A percentile compares a stretch with the other conserved stretches of the same genome.
phyloP scores from a whole-genome alignment of 257 asterid genomes.

The Solanum pimpinellifolium region DNA sequence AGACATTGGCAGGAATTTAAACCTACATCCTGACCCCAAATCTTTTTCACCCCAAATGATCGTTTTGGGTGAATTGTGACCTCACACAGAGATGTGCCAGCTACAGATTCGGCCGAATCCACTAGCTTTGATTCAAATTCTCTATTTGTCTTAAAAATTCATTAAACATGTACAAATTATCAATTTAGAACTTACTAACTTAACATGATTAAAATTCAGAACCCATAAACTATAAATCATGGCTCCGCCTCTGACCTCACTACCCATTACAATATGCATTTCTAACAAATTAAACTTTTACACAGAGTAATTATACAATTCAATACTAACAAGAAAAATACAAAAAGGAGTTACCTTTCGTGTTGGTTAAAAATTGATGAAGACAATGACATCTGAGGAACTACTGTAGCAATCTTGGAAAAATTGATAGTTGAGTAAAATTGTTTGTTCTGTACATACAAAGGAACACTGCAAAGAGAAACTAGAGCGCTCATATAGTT shows the following conservation, averaged over 20 bases:
- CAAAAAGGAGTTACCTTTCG: not conserved
- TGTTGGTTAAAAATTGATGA: not conserved
- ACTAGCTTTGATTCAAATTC: not conserved
- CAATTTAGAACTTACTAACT: not conserved
- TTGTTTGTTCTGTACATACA: not conserved
- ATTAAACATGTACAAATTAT: not conserved
- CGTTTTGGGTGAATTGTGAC: not conserved
- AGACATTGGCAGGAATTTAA: not conserved
- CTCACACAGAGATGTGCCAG: not conserved
- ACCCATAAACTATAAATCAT: not conserved
- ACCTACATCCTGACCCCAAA: not conserved
- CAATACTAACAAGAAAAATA: too few species aligned
- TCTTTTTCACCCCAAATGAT: not conserved
- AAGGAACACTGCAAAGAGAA: not conserved
- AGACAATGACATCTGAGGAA: not conserved
- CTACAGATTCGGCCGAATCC: not conserved
- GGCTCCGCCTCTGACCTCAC: not conserved
- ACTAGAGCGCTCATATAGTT: not conserved
- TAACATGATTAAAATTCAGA: not conserved
- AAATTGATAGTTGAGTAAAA: not conserved
- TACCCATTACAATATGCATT: not conserved
- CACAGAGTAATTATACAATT: too few species aligned
- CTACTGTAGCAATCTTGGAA: not conserved
- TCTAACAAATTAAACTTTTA: too few species aligned
- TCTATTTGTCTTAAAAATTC: not conserved